These are phyloP conservation scores for Phaffia rhodozyma DNA, from an alignment of 1,284 basidiomycete genomes.

Conservation along the genomic window DNA sequence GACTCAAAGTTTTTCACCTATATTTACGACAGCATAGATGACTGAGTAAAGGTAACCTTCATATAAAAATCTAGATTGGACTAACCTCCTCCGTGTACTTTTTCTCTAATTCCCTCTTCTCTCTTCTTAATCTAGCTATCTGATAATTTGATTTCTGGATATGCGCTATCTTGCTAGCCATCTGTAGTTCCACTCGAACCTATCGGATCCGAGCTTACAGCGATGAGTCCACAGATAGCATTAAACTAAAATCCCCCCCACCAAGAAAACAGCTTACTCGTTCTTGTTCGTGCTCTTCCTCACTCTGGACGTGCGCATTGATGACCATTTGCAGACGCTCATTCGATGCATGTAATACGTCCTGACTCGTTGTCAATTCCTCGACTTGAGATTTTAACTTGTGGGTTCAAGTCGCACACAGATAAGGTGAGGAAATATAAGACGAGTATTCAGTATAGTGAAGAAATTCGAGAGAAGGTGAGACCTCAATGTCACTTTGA, in stretches of 20 bases:
- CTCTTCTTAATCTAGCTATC: conserved; percentile 4
- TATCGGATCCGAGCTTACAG: not conserved
- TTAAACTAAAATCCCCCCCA: not conserved
- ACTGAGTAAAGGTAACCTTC: not conserved
- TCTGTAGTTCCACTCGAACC: not conserved
- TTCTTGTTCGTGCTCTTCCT: conserved; percentile 3
- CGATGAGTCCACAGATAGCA: not conserved
- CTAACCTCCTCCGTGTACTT: conserved; percentile 9
- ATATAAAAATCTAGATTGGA: not conserved
- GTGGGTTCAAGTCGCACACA: no score
- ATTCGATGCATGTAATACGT: not conserved
- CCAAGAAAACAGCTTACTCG: not conserved
- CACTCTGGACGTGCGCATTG: not conserved
- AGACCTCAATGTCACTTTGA: not conserved
- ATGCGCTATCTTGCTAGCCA: not conserved
- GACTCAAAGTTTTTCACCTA: conserved; percentile 13
- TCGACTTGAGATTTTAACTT: not conserved
- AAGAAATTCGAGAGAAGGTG: no score
- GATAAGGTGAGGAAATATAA: no score
- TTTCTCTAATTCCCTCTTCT: conserved; percentile 6
- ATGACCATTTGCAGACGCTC: not conserved
- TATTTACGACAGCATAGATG: not conserved
- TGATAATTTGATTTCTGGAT: not conserved
- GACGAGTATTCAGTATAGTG: no score
- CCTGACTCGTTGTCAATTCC: not conserved